A percentile compares a stretch with the other conserved stretches of the same genome.
phyloP scores from a whole-genome alignment of 768 basidiomycete species.

The Tulasnella sp. region DNA sequence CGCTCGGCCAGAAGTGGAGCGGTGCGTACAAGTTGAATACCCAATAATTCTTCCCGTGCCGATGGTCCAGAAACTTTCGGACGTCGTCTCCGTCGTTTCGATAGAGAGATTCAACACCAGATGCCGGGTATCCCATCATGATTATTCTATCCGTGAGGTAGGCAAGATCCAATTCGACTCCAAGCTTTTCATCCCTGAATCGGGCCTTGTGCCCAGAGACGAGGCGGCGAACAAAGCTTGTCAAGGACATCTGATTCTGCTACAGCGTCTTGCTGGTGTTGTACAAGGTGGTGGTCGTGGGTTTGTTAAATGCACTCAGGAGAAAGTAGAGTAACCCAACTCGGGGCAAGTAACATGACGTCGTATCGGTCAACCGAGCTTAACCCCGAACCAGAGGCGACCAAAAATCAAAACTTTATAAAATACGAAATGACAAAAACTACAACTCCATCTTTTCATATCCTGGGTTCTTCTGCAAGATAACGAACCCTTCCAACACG shows the following conservation, averaged over 20 bases:
- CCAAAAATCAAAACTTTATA: conserved; percentile 10
- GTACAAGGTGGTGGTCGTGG: neutral
- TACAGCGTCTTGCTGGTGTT: neutral
- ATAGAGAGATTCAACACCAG: conserved; percentile 73
- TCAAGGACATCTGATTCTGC: conserved; percentile 41
- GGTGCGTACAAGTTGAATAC: conserved; percentile 67
- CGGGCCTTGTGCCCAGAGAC: conserved; percentile 79
- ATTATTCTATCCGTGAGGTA: conserved; percentile 30
- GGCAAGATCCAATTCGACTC: conserved; percentile 56
- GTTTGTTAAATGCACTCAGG: neutral
- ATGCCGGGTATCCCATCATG: conserved; percentile 69
- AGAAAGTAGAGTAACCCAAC: neutral
- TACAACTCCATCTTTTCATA: conserved; percentile 30
- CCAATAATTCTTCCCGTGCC: conserved; percentile 76
- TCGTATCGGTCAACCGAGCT: neutral
- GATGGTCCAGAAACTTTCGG: conserved; percentile 64
- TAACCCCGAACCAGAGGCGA: neutral
- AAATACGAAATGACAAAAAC: conserved; percentile 17
- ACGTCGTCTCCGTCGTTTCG: conserved; percentile 75
- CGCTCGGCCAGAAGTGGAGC: neutral
- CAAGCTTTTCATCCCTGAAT: conserved; percentile 61
- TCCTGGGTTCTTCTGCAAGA: conserved; percentile 87
- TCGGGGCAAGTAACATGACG: neutral
- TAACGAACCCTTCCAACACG: conserved; percentile 89
- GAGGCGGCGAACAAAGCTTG: conserved; percentile 62